Base-by-base conservation (phyloP, 129 eudicot genomes). In the Kitagawia praeruptora region DNA sequence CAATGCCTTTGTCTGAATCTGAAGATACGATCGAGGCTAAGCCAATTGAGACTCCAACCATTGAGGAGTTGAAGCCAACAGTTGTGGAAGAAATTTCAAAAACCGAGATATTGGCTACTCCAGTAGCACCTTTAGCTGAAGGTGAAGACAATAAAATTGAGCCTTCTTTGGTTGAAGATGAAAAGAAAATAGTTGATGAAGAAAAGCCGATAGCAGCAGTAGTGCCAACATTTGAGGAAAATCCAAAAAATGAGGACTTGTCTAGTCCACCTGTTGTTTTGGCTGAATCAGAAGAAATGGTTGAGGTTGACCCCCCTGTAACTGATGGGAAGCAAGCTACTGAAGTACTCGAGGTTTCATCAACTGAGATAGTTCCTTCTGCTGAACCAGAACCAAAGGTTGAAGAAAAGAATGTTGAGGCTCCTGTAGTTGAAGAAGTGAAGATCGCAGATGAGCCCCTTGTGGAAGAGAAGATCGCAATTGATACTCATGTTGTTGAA, bases 391-490 rank as follows among this genome's bases (percentile, higher is more conserved):
- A 83, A 81, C 81, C 51, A 41, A 79, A 81, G 72, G 40, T 63
- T 15, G 91, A 83, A 23, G 89, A 88, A 48, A 75, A 81, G 67
- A 23, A 63, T 3, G 78, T 46, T 4, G 89, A 85, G 49, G 77
- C 79, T 75, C 56, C 78, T 8, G 70, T 75, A 74, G 67, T 47
- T 74, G 77, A 80, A 80, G 54, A n/a, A 13, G 53, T 42, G 34
- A n/a, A 73, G 54, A 73, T 8, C 4, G 76, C 37, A 73, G 47
- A 9, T 73, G 76, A 73, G 49, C 19, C 54, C 28, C 76, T 8
- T 70, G 75, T 70, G 44, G 47, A 70, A 70, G 75, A 37, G 42
- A 39, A 70, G 44, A 18, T 31, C 40, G 9, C 21, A 82, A 78
- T 18, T 0, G 89, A 81, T 63, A 70, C 82, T 2, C 48, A 54